Conservation (phyloP, 495 filamentous ascomycete species). For the Penicillium daleae region DNA sequence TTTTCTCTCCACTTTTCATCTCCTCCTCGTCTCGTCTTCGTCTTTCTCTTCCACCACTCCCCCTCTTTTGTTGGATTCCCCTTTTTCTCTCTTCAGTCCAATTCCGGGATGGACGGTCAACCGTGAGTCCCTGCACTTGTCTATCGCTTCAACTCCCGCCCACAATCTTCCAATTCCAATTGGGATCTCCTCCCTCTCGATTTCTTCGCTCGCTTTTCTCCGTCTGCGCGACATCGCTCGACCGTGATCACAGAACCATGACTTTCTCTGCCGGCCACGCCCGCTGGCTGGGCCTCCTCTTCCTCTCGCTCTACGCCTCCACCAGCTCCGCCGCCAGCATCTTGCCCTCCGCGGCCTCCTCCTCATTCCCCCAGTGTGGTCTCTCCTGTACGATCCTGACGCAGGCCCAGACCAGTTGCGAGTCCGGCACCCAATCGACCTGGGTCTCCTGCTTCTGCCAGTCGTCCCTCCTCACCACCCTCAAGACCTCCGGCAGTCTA, state of each 20-base stretch:
- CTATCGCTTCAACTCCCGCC: constrained; percentile 2
- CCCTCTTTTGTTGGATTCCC: neutral
- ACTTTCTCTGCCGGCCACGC: neutral
- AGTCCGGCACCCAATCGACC: constrained; percentile 34
- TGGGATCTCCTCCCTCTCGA: neutral
- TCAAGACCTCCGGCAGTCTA: constrained; percentile 44
- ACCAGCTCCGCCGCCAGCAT: constrained; percentile 23
- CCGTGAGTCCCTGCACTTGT: constrained; percentile 6
- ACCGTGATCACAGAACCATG: no score
- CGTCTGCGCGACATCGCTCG: no score
- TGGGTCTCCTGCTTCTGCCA: constrained; percentile 62
- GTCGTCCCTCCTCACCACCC: constrained; percentile 43
- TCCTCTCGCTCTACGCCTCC: constrained; percentile 20
- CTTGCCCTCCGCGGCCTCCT: constrained; percentile 26
- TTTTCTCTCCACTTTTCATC: constrained; percentile 3
- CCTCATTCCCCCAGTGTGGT: constrained; percentile 54
- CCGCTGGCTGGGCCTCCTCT: constrained; percentile 14
- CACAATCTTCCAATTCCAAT: neutral
- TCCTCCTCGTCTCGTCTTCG: neutral
- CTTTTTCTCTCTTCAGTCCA: neutral
- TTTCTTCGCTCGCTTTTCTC: neutral
- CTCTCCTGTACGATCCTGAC: constrained; percentile 48
- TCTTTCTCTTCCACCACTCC: neutral
- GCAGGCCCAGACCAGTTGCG: constrained; percentile 51
- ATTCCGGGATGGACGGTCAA: constrained; percentile 8